Base-by-base conservation (phyloP, 1,284 basidiomycete genomes). In the Kalmanozyma brasiliensis region DNA sequence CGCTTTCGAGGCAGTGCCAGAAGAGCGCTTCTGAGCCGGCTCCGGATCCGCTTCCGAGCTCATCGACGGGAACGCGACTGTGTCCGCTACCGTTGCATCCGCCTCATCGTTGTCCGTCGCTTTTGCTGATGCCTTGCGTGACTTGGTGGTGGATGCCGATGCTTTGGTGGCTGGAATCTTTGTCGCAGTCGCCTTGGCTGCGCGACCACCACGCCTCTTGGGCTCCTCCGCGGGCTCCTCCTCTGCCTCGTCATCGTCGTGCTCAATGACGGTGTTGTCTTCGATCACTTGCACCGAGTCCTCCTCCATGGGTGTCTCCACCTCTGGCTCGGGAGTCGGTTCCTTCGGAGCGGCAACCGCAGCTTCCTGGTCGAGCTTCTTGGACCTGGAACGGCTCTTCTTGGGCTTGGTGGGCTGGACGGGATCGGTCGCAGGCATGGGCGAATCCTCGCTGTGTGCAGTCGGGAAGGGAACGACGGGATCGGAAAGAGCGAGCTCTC, bases 381-480 rank as follows among this genome's bases (percentile, higher is more conserved):
- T 61, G 3, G 49, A 44, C 33, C 53, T 70, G 34, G 61, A 70
- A 14, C 66, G 56, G 37, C 61, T 64, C 14, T 49, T 42, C n/a
- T 60, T 70, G 2, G 61, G 49, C 36, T 56, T 69, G 13, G n/a
- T 36, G 2, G 52, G 24, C 17, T 47, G 20, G 9, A 43, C 33
- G 3, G 56, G 56, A 29, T 69, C 60, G 4, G 60, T 59, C 2
- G 48, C 55, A 0, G 56, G 52, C 32, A 23, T 48, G 19, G 35
- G 17, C 13, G 34, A 17, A 17, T 60, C 48, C 6, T 49, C 36
- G 35, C 43, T 55, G 20, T 20, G 16, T 1, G 47, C 40, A 4
- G 22, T 34, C 1, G 66, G 66, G 37, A 69, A 59, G 9, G 60
- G 56, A 19, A 60, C 46, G n/a, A n/a, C n/a, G 17, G 66, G 66